Evolutionary conservation across 345 rosid species (phyloP), one percentile per base, ranked within the genome.

Genomic region (Schrenkiella parvula): DNA sequence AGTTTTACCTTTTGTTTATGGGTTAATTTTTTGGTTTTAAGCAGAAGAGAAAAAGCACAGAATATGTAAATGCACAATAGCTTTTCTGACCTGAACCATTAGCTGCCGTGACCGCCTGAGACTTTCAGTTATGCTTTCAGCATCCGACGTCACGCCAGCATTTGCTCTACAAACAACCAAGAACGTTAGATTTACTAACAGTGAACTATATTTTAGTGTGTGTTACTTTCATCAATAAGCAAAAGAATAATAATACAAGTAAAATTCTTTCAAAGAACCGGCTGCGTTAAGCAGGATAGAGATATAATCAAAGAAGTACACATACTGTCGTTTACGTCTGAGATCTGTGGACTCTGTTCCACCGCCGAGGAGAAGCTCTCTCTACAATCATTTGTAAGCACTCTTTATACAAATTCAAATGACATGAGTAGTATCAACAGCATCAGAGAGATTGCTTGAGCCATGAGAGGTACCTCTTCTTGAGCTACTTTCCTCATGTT

Each of bases 51-150:
- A 70, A 34, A 12, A 4, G 9, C 13, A 47, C 32, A 35, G 37
- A 19, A 50, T 3, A 10, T 12, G 37, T 34, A 21, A 32, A 23
- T 35, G 26, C 35, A 70, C 57, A n/a, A n/a, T 62, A 38, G 9
- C 4, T 50, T 18, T 64, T 41, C 81, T 53, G 56, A 87, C 98
- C 89, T 93, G 97, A 81, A 89, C 95, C 98, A 93, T 91, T 66
- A 91, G 79, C 72, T 89, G 95, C 41, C 92, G 89, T 39, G 95
- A 83, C 2, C 95, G 91, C 25, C 95, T 87, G 57, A 93, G 96
- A 80, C 97, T 93, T 44, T 93, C 97, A 2, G 96, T 91, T 78
- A 93, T 89, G 81, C 92, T 89, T 80, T 91, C 97, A 52, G 97
- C 92, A 66, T 95, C 97, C 39, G 91, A 90, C 64, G 91, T 87